Base-by-base conservation (phyloP, 2,329 filamentous ascomycete species). In the Tolypocladium tropicale region DNA sequence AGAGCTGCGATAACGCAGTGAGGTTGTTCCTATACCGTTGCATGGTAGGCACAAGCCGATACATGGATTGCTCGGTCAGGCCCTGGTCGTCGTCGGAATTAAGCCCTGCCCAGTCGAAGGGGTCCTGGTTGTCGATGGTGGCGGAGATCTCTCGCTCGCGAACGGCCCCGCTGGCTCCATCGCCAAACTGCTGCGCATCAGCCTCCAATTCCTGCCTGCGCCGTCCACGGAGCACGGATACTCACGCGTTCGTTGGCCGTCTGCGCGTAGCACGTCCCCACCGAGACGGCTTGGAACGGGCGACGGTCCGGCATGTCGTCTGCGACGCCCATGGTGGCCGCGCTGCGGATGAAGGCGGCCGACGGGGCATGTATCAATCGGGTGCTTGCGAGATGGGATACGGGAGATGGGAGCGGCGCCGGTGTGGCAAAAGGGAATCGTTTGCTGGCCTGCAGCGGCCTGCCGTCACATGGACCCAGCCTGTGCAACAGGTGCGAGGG, bases 1-100 rank as follows among this genome's bases (percentile, higher is more conserved):
- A 79, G 46, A 68, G 69, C 59, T 83, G 80, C 0, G 82, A 85
- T 14, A 85, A 69, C 1, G 76, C 77, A 2, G 80, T 83, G 56
- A 85, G 69, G 58, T 84, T 85, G 58, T 79, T 75, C 18, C 82
- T 74, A 61, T 70, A 78, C 18, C 58, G 56, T 43, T 75, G 72
- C 62, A 70, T 69, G 43, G 61, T 63, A 2, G 70, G 70, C 36
- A 72, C 59, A 16, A 65, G 56, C 25, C 58, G 60, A 46, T 67
- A 68, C 30, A 70, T 67, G 18, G 67, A 70, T 4, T 43, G 58
- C 28, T 34, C 49, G 23, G 46, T 41, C 6, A 58, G 10, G 12
- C 64, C 64, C 9, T 58, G 53, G 23, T 55, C 46, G 12, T 67
- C 58, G n/a, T 68, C 64, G 3, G 59, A 59, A 33, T 63, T 60